A percentile compares a stretch with the other conserved stretches of the same genome.
Conservation (phyloP, 2,329 filamentous ascomycete genomes). For the Ciborinia camelliae region DNA sequence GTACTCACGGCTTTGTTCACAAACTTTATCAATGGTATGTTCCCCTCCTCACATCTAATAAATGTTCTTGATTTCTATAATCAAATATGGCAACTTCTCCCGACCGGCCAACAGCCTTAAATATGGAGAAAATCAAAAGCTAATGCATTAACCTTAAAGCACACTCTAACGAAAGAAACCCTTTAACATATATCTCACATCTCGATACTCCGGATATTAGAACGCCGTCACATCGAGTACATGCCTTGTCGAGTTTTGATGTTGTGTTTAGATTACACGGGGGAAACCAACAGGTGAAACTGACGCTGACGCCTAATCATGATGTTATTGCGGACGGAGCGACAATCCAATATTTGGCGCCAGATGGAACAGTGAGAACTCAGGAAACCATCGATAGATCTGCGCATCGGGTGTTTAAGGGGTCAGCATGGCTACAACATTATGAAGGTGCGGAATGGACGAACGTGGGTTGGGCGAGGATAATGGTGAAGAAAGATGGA, state of each 20-base stretch:
- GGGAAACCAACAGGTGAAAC: conserved; percentile 65
- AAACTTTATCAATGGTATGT: conserved; percentile 20
- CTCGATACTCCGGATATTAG: conserved; percentile 74
- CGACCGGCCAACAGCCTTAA: conserved; percentile 5
- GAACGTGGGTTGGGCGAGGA: conserved; percentile 80
- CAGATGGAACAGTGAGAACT: conserved; percentile 64
- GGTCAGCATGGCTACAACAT: conserved; percentile 67
- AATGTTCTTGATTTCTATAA: background rate
- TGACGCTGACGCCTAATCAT: conserved; percentile 84
- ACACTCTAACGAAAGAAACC: conserved; percentile 71
- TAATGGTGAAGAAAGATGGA: conserved; percentile 76
- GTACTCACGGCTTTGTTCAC: conserved; percentile 27
- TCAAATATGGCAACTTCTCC: background rate
- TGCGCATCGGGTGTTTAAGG: conserved; percentile 81
- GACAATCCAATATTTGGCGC: conserved; percentile 65
- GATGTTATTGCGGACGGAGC: conserved; percentile 79
- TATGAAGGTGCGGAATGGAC: conserved; percentile 64
- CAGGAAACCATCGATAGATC: conserved; percentile 68
- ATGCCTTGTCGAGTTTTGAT: conserved; percentile 80
- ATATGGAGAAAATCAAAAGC: conserved; percentile 8
- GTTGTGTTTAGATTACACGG: conserved; percentile 73
- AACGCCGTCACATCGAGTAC: conserved; percentile 73
- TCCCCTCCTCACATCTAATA: background rate
- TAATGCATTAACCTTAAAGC: conserved; percentile 43
- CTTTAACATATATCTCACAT: conserved; percentile 68